Conservation (phyloP, 2,329 filamentous ascomycete species). For the Biscogniauxia marginata region DNA sequence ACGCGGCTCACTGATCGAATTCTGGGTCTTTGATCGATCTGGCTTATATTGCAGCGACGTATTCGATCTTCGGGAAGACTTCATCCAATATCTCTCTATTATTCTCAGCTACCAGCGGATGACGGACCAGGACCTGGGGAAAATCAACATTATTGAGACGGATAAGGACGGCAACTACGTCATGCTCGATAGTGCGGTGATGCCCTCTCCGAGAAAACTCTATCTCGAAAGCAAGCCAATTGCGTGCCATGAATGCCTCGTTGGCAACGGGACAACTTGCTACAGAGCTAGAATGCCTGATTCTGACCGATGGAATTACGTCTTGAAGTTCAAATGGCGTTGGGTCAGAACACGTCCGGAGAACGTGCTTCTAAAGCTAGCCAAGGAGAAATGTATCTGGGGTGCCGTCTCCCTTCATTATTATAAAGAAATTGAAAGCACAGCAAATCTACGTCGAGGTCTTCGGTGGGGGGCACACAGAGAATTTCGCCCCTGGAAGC, state of each 20-base stretch:
- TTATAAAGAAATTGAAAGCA: conserved; percentile 26
- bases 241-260: conserved; percentile 23
- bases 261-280: conserved; percentile 32
- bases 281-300: conserved; percentile 28
- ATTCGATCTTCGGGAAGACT: conserved; percentile 31
- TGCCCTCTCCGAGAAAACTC: conserved; percentile 23
- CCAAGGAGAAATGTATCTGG: conserved; percentile 28
- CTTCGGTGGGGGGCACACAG: conserved; percentile 22
- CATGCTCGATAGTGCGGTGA: conserved; percentile 8
- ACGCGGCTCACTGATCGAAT: conserved; percentile 30
- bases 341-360: conserved; percentile 31
- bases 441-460: conserved; percentile 25
- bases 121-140: conserved; percentile 30
- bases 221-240: conserved; percentile 32
- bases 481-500: conserved; percentile 12
- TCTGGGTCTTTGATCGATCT: conserved; percentile 39
- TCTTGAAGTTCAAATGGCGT: conserved; percentile 36
- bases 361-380: conserved; percentile 32
- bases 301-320: conserved; percentile 28
- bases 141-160: conserved; percentile 21
- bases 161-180: conserved; percentile 23
- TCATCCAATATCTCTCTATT: conserved; percentile 28
- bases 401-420: conserved; percentile 30
- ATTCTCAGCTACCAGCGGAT: conserved; percentile 33
- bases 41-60: conserved; percentile 33